Base-by-base conservation (phyloP, 2,329 filamentous ascomycete species). In the Epichloe uncinata region DNA sequence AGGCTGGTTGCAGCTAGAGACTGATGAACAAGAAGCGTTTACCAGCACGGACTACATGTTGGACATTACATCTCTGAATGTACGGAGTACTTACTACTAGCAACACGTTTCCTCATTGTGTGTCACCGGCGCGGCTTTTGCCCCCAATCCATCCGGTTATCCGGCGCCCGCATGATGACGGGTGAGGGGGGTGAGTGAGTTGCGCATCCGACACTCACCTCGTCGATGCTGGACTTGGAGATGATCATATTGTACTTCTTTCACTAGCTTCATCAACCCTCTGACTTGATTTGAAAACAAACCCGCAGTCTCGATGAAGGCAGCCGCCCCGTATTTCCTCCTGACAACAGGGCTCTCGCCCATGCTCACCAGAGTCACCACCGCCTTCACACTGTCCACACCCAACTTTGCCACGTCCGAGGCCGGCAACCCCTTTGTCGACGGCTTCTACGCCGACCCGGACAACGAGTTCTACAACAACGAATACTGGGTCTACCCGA, bases 361-460 rank as follows among this genome's bases (percentile, higher is more conserved):
- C 16, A 6, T 36, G 12, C 4, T 22, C 20, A 22, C 22, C 45
- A 13, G 5, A 33, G 13, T 38, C n/a, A n/a, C n/a, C n/a, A n/a
- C n/a, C n/a, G n/a, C n/a, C n/a, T n/a, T n/a, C n/a, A 6, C 22
- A 22, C 22, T 22, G 22, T 22, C 1, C 22, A 22, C 22, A 22
- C 22, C 22, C 22, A 22, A 22, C 22, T 22, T 22, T 22, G 22
- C 22, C 22, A 22, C 22, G 22, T 22, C 22, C 22, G 22, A 69
- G 51, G 62, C 69, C 1, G 69, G 69, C 15, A 76, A 76, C 50
- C 73, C 73, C 5, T 69, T 75, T 47, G 63, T 74, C 22, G 62
- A 68, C 1, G 71, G 71, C 47, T 73, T 70, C 70, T 75, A 75
- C 55, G 73, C 72, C 7, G 73, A 76, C 50, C 73, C 73, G 0